phyloP scores from a whole-genome alignment of 306 rosid species.

The Rosa chinensis region DNA sequence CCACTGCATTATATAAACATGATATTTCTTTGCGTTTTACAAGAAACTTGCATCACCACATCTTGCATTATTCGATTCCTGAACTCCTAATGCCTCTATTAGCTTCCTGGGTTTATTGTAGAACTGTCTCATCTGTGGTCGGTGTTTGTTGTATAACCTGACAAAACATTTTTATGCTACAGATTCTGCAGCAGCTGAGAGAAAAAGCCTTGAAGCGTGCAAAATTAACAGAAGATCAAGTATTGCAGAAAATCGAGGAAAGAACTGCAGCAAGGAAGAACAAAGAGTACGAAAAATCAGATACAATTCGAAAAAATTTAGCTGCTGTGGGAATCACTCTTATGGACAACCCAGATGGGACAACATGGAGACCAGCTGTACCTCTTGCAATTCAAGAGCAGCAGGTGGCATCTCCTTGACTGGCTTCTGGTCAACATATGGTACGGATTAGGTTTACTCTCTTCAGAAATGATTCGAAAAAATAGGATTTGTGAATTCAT shows the following conservation, averaged over 20 bases:
- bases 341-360: slow-evolving; percentile 88
- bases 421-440: slow-evolving; percentile 18
- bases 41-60: neutral
- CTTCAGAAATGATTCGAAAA: neutral
- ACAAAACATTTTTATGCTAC: slow-evolving; percentile 20
- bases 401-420: slow-evolving; percentile 38
- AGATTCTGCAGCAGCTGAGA: slow-evolving; percentile 74
- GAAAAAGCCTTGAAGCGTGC: slow-evolving; percentile 87
- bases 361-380: slow-evolving; percentile 86
- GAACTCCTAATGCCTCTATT: neutral
- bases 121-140: neutral
- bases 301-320: slow-evolving; percentile 68
- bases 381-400: slow-evolving; percentile 78
- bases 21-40: neutral
- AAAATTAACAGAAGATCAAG: slow-evolving; percentile 63
- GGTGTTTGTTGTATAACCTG: neutral
- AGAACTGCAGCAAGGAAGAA: slow-evolving; percentile 69
- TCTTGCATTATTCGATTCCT: neutral
- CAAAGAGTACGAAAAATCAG: slow-evolving; percentile 83
- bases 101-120: slow-evolving; percentile 2
- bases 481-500: neutral
- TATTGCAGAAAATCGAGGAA: slow-evolving; percentile 66
- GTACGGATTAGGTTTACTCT: neutral
- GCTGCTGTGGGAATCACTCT: slow-evolving; percentile 75
- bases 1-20: neutral